Evolutionary conservation across 2,329 filamentous ascomycete species (phyloP).

Genomic region (Fusarium aywerte): DNA sequence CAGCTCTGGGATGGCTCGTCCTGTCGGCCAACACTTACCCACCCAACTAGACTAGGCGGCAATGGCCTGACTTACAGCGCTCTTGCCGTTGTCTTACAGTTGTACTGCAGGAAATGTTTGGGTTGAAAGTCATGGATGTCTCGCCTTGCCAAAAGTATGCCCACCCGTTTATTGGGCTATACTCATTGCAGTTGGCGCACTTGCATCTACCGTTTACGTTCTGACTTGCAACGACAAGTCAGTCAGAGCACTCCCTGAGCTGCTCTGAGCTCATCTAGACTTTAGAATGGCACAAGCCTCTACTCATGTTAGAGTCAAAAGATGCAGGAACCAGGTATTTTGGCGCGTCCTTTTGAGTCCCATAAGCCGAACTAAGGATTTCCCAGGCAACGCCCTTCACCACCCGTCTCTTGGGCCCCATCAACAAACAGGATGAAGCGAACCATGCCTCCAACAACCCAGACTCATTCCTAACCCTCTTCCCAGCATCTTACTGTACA

Average conservation of each 20-base stretch:
- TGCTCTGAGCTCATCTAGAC: no score
- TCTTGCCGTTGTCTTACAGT: background rate
- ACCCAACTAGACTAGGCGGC: no score
- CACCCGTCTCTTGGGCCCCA: background rate
- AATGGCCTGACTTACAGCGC: background rate
- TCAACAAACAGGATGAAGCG: background rate
- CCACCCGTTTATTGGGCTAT: background rate
- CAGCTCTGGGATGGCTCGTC: no score
- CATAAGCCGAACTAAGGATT: background rate
- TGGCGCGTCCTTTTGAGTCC: fast-evolving
- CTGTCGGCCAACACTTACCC: no score
- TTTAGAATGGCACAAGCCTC: background rate
- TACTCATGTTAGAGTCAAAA: background rate
- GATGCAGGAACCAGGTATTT: background rate
- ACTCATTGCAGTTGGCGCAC: background rate
- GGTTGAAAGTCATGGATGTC: background rate
- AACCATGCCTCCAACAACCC: background rate
- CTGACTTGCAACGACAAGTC: background rate
- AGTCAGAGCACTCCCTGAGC: no score
- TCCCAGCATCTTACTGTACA: background rate
- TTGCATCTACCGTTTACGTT: no score
- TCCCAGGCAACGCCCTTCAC: background rate
- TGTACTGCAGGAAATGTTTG: background rate
- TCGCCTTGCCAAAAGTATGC: background rate
- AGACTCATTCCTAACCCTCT: background rate